Evolutionary conservation across 345 rosid genomes (phyloP), one percentile per base, ranked within the genome.

Genomic region (Sisymbrium altissimum): DNA sequence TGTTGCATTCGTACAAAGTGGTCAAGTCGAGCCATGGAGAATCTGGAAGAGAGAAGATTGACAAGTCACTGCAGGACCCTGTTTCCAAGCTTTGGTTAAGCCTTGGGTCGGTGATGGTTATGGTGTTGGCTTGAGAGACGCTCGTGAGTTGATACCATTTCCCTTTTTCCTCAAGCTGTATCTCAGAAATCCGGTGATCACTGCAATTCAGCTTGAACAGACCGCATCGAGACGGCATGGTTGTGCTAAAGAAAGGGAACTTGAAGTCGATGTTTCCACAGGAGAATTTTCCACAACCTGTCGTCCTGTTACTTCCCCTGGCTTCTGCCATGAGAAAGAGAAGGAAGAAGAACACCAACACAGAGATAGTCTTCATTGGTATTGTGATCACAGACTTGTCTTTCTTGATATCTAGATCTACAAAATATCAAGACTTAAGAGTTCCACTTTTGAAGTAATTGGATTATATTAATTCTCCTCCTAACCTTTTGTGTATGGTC

Each of bases 1-100:
- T 53, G 36, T 65, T 38, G 63, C 87, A 86, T 63, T 59, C 77
- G 75, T 67, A 73, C 69, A 84, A 21, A 60, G 57, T 56, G 32
- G 32, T 5, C n/a, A 73, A 29, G 0, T 4, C 0, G 1, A 80
- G 56, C 63, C 52, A 79, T 13, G 84, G 84, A 11, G 69, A 66
- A 8, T 17, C 9, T 29, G 85, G 77, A 44, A 81, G 63, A 56
- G 81, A 74, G 12, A 79, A 57, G 56, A 36, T 56, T 17, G 76
- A 72, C 27, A 79, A 78, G 62, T 73, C 73, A 8, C 11, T 32
- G 27, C 85, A 83, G n/a, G 43, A 4, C 7, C 12, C 13, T n/a
- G 72, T n/a, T 3, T 2, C 0, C 40, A 78, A 68, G 15, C 46
- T 66, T 17, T 49, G 13, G 9, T 36, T 21, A 25, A 75, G 55